A percentile compares a stretch with the other conserved stretches of the same genome.
Conservation (phyloP, 2,329 filamentous ascomycete genomes). For the Colletotrichum musicola region DNA sequence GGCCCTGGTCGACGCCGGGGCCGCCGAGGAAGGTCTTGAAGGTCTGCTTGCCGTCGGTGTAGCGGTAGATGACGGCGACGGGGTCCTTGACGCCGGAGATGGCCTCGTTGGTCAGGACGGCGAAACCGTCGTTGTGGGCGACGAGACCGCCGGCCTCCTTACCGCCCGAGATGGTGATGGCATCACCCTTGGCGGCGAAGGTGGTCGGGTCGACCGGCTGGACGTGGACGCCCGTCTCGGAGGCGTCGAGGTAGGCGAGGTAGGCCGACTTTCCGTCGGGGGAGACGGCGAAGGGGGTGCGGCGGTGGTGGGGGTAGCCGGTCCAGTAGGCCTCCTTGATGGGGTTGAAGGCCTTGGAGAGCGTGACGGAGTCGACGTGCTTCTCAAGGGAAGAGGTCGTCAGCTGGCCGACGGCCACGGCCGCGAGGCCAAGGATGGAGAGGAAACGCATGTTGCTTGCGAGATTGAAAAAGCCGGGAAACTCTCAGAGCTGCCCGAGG, state of each 20-base stretch:
- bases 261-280: constrained; percentile 71
- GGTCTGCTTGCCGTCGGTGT: constrained; percentile 64
- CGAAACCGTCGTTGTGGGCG: constrained; percentile 73
- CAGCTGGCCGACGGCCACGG: constrained; percentile 39
- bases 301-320: constrained; percentile 69
- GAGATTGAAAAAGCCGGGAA: constrained; percentile 1
- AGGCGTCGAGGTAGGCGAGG: constrained; percentile 70
- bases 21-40: constrained; percentile 73
- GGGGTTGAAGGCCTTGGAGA: constrained; percentile 67
- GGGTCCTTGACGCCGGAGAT: constrained; percentile 64
- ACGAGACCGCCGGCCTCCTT: constrained; percentile 72
- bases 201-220: constrained; percentile 67
- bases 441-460: constrained; percentile 18
- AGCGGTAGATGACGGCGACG: constrained; percentile 70
- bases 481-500: constrained; percentile 27
- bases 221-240: constrained; percentile 67
- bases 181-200: constrained; percentile 65
- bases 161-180: constrained; percentile 64
- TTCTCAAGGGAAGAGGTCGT: constrained; percentile 44
- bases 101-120: constrained; percentile 70
- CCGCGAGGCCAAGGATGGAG: constrained; percentile 30
- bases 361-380: constrained; percentile 57
- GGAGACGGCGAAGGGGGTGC: constrained; percentile 73
- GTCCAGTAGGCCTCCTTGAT: constrained; percentile 73
- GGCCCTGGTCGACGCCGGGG: constrained; percentile 61